Conservation (phyloP, 495 filamentous ascomycete species). For the Penicillium pulvis region DNA sequence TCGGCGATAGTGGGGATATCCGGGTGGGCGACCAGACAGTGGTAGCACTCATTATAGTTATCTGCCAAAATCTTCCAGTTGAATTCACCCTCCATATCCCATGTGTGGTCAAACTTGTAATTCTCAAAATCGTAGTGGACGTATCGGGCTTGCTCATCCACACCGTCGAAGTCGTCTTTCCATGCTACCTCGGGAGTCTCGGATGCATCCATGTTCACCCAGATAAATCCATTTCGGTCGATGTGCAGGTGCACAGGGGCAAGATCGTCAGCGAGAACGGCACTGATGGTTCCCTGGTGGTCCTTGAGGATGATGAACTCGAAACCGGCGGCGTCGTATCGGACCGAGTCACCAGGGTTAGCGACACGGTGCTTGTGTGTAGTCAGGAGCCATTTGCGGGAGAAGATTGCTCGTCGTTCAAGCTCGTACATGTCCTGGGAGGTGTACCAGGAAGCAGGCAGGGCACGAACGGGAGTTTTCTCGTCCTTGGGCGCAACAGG, state of each 20-base stretch:
- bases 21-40: conserved; percentile 51
- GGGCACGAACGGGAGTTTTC: conserved; percentile 34
- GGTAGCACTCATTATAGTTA: conserved; percentile 58
- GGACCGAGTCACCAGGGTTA: conserved; percentile 47
- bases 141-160: conserved; percentile 44
- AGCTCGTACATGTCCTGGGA: conserved; percentile 50
- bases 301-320: conserved; percentile 47
- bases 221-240: conserved; percentile 50
- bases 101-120: conserved; percentile 49
- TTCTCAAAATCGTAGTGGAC: conserved; percentile 47
- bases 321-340: conserved; percentile 48
- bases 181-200: conserved; percentile 39
- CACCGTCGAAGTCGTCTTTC: conserved; percentile 44
- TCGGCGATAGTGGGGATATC: conserved; percentile 46
- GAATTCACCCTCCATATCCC: conserved; percentile 46
- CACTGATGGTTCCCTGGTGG: conserved; percentile 46
- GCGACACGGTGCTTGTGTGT: conserved; percentile 49
- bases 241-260: conserved; percentile 43
- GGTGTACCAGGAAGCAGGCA: conserved; percentile 50
- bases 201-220: conserved; percentile 47
- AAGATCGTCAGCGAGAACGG: conserved; percentile 49
- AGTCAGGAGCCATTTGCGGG: conserved; percentile 49
- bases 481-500: conserved; percentile 17
- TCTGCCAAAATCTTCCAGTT: conserved; percentile 56
- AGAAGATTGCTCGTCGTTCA: conserved; percentile 51